phyloP scores from a whole-genome alignment of 257 asterid genomes.

The Fraxinus cuspidata region DNA sequence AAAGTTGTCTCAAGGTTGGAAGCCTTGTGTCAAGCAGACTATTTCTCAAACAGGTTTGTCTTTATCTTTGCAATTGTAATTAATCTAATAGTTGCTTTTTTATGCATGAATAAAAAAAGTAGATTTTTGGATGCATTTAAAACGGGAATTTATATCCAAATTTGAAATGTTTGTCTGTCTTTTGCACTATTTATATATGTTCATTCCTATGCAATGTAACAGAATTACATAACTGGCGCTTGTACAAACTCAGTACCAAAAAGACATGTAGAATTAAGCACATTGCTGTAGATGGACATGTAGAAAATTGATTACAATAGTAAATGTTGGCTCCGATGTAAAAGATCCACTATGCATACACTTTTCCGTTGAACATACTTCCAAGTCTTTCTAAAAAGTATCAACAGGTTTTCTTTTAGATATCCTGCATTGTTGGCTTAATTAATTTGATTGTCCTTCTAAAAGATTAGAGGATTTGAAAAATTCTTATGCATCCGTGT shows the following conservation, averaged over 20 bases:
- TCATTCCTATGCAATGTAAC: not conserved
- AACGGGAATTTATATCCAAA: not conserved
- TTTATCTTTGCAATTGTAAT: not conserved
- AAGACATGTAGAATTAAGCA: not conserved
- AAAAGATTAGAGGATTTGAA: not conserved
- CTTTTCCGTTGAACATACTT: not conserved
- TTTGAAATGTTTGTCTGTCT: not conserved
- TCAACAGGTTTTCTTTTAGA: not conserved
- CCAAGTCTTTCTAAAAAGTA: not conserved
- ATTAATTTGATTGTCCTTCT: not conserved
- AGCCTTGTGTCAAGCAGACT: conserved; percentile 75
- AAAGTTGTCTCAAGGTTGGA: conserved; percentile 80
- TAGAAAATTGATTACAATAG: not conserved
- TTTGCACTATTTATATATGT: not conserved
- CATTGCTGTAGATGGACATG: not conserved
- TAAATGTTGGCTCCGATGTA: not conserved
- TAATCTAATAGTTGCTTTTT: not conserved
- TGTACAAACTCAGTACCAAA: too few relatives aligned
- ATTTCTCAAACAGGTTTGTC: conserved; percentile 65
- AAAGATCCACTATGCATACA: not conserved
- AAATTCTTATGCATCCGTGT: not conserved
- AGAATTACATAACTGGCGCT: too few relatives aligned
- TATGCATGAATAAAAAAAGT: not conserved
- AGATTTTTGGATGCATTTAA: not conserved
- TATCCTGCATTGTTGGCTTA: not conserved